Conservation (phyloP, 108 stramenopile species). For the Pseudonitzschia pungens region DNA sequence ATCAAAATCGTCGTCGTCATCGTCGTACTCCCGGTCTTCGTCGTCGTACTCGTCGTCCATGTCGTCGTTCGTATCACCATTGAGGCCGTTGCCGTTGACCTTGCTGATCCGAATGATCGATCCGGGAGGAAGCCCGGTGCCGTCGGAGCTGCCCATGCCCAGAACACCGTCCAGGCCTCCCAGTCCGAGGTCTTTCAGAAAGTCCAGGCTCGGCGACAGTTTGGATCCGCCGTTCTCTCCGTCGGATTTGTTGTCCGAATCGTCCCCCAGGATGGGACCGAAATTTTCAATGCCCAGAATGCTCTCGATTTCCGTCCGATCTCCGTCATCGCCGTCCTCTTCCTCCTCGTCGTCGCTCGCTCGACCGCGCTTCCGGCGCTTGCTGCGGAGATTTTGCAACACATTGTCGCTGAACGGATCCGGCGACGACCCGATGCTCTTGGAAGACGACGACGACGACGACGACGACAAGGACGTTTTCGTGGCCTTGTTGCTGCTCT, state of each 20-base stretch:
- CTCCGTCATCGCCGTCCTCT: conserved; percentile 14
- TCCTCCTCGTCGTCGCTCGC: background rate
- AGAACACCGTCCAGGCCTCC: conserved; percentile 36
- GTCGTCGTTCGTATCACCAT: conserved; percentile 31
- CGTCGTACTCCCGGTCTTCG: conserved; percentile 38
- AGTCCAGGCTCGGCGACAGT: conserved; percentile 42
- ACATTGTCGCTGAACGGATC: conserved; percentile 5
- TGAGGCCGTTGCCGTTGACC: conserved; percentile 28
- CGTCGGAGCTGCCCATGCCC: conserved; percentile 39
- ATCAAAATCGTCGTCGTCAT: conserved; percentile 24
- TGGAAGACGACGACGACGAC: background rate
- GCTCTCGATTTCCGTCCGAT: conserved; percentile 29
- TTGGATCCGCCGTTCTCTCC: conserved; percentile 28
- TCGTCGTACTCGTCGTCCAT: conserved; percentile 29
- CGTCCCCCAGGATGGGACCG: conserved; percentile 48
- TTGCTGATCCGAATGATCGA: conserved; percentile 43
- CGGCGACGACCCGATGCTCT: background rate
- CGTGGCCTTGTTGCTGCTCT: background rate
- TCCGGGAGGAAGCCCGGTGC: conserved; percentile 33
- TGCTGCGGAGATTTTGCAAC: background rate
- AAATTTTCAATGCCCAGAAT: conserved; percentile 47
- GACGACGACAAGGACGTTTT: background rate
- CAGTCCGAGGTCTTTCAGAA: conserved; percentile 42
- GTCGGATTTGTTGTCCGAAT: conserved; percentile 10
- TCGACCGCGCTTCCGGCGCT: background rate